phyloP scores from a whole-genome alignment of 208 protist genomes.

The Naegleria lovaniensis region DNA sequence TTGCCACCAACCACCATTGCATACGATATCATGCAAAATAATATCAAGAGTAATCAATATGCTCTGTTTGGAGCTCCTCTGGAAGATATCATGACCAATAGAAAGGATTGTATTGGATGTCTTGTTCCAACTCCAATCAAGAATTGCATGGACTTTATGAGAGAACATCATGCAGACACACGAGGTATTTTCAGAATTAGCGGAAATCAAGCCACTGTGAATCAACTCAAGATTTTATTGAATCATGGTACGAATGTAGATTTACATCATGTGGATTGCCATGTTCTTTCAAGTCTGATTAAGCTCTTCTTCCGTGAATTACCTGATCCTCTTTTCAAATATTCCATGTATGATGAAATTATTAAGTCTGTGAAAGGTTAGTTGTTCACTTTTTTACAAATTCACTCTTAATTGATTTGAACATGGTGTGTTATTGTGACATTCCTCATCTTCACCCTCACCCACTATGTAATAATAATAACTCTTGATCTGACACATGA shows the following conservation, averaged over 20 bases:
- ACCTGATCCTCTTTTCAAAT: neutral
- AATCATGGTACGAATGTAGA: neutral
- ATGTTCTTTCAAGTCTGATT: neutral
- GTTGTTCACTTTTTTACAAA: too few relatives aligned
- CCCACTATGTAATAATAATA: neutral
- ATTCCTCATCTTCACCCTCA: too few relatives aligned
- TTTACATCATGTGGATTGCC: neutral
- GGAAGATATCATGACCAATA: neutral
- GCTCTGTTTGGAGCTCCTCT: neutral
- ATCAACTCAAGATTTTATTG: neutral
- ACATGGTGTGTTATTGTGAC: too few relatives aligned
- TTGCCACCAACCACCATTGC: neutral
- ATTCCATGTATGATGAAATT: neutral
- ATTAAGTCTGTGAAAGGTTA: neutral
- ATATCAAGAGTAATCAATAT: neutral
- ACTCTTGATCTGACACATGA: neutral
- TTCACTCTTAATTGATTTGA: too few relatives aligned
- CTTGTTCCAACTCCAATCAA: neutral
- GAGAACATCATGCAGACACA: neutral
- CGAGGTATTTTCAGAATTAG: constrained; percentile 22
- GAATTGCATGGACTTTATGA: neutral
- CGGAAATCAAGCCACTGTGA: neutral
- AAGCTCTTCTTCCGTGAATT: constrained; percentile 26
- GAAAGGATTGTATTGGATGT: neutral
- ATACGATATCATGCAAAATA: neutral